phyloP scores from a whole-genome alignment of 805 yeast species.

The Vanderwaltozyma yarrowii region DNA sequence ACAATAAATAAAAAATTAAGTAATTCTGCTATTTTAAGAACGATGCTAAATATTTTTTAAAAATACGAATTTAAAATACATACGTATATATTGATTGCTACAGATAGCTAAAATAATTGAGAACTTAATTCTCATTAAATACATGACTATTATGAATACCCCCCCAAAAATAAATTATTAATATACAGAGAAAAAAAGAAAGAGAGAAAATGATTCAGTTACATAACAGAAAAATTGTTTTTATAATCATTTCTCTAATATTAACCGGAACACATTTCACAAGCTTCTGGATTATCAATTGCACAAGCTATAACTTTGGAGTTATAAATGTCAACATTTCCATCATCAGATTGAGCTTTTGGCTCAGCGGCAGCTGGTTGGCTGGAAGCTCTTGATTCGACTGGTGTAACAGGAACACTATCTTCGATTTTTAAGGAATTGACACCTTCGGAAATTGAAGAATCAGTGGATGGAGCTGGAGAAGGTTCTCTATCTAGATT shows the following conservation, averaged over 20 bases:
- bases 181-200: neutral
- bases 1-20: too few relatives aligned
- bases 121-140: too few relatives aligned
- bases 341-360: conserved; percentile 22
- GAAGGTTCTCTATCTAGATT: conserved; percentile 20
- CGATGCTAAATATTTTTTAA: too few relatives aligned
- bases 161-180: neutral
- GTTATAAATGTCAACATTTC: conserved; percentile 74
- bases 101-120: too few relatives aligned
- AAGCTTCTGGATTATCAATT: conserved; percentile 84
- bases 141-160: too few relatives aligned
- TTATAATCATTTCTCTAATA: neutral
- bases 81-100: too few relatives aligned
- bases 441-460: conserved; percentile 32
- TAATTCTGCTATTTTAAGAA: too few relatives aligned
- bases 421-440: conserved; percentile 31
- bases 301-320: conserved; percentile 91
- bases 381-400: neutral
- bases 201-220: neutral
- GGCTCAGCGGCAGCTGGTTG: conserved; percentile 17
- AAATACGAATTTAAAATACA: too few relatives aligned
- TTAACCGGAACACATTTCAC: conserved; percentile 96
- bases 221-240: neutral
- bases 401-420: conserved; percentile 4
- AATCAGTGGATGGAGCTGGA: conserved; percentile 29